Conservation (phyloP, 306 rosid genomes). For the Lithocarpus polystachyus region DNA sequence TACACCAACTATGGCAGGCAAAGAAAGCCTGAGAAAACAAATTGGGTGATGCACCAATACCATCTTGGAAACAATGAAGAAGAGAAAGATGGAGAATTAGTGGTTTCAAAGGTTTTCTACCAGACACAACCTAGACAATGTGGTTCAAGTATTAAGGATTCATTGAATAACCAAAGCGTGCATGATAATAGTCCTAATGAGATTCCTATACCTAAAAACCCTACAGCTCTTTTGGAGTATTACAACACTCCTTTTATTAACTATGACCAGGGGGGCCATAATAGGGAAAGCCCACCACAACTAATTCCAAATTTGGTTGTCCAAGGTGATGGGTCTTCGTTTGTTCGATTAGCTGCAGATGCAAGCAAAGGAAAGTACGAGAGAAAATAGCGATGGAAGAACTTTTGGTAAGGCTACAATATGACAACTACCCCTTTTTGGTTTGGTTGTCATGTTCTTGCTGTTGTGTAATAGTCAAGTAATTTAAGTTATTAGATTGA, state of each 20-base stretch:
- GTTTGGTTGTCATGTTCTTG: neutral
- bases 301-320: constrained; percentile 53
- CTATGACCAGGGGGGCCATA: constrained; percentile 41
- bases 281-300: constrained; percentile 53
- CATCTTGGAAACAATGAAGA: constrained; percentile 81
- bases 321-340: constrained; percentile 67
- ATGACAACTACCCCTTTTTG: constrained; percentile 11
- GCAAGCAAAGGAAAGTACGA: constrained; percentile 54
- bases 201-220: constrained; percentile 25
- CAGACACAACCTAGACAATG: constrained; percentile 87
- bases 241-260: constrained; percentile 42
- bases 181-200: neutral
- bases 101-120: constrained; percentile 82
- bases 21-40: constrained; percentile 78
- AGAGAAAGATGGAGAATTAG: constrained; percentile 84
- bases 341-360: constrained; percentile 47
- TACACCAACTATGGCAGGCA: constrained; percentile 85
- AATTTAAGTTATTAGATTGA: constrained; percentile 26
- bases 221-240: constrained; percentile 31
- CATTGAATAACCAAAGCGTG: constrained; percentile 25
- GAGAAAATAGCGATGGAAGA: constrained; percentile 29
- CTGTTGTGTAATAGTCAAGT: constrained; percentile 20
- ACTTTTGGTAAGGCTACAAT: constrained; percentile 27
- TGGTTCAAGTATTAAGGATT: constrained; percentile 48
- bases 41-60: constrained; percentile 97